Conservation (phyloP, 2,329 filamentous ascomycete species). For the Canariomyces notabilis region DNA sequence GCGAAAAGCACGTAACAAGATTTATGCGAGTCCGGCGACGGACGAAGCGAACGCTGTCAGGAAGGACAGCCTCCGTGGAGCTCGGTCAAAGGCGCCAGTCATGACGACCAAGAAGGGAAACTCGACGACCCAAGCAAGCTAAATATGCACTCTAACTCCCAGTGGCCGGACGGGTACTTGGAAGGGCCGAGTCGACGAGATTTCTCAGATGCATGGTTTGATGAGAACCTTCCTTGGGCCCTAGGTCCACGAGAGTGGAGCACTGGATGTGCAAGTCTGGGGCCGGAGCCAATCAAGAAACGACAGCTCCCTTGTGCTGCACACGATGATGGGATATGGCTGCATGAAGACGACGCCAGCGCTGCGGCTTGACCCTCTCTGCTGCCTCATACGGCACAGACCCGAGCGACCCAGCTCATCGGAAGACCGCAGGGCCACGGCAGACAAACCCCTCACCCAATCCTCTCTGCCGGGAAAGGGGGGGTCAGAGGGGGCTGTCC, state of each 20-base stretch:
- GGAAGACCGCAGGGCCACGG: constrained; percentile 10
- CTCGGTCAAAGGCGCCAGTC: constrained; percentile 6
- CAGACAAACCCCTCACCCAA: constrained; percentile 3
- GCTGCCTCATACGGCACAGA: constrained; percentile 9
- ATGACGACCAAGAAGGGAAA: constrained; percentile 7
- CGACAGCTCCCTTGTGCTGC: constrained; percentile 10
- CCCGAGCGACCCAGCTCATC: constrained; percentile 16
- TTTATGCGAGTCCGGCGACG: neutral
- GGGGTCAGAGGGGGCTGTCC: constrained; percentile 10
- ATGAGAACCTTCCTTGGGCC: constrained; percentile 4
- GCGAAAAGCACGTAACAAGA: neutral
- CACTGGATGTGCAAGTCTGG: constrained; percentile 17
- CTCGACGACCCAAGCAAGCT: constrained; percentile 1
- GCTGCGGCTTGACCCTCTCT: constrained; percentile 19
- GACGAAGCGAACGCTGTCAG: neutral
- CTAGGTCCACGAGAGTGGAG: constrained; percentile 14
- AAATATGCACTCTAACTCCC: neutral
- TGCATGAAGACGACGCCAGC: constrained; percentile 22
- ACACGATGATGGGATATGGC: constrained; percentile 15
- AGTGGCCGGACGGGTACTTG: neutral
- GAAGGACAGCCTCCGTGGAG: constrained; percentile 7
- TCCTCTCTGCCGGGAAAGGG: constrained; percentile 2
- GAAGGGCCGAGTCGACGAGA: constrained; percentile 8
- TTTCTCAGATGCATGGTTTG: constrained; percentile 7
- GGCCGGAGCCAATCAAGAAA: constrained; percentile 19